Evolutionary conservation across 2,329 filamentous ascomycete genomes (phyloP).

Genomic region (Neonectria coccinea): DNA sequence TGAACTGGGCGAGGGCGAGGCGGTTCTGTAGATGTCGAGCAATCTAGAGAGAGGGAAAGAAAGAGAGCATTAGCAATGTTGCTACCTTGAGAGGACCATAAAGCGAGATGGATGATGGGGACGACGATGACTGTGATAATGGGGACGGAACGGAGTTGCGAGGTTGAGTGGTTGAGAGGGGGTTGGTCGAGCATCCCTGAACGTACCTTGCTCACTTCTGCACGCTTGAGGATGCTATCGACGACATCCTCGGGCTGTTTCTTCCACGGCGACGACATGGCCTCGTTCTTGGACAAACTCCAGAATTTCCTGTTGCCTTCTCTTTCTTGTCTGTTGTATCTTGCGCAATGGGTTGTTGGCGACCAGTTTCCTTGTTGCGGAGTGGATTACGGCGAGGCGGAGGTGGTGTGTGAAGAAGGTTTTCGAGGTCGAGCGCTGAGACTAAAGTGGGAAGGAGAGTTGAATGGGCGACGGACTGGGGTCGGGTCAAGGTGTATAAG

Average conservation of each 20-base stretch:
- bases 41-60: conserved; percentile 70
- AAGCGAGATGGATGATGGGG: conserved; percentile 4
- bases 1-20: conserved; percentile 95
- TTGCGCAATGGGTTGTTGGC: conserved; percentile 16
- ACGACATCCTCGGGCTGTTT: conserved; percentile 73
- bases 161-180: conserved; percentile 1
- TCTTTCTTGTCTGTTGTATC: not conserved
- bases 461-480: conserved; percentile 23
- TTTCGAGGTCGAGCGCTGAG: conserved; percentile 25
- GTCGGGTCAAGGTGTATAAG: conserved; percentile 18
- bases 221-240: conserved; percentile 77
- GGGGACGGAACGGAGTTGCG: conserved; percentile 5
- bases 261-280: conserved; percentile 72
- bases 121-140: conserved; percentile 1
- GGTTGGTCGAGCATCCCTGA: conserved; percentile 24
- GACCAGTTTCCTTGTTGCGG: conserved; percentile 8
- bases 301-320: conserved; percentile 31
- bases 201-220: conserved; percentile 80
- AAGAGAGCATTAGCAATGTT: conserved; percentile 36
- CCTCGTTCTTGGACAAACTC: conserved; percentile 37
- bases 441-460: conserved; percentile 31
- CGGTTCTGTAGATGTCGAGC: conserved; percentile 92
- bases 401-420: conserved; percentile 27
- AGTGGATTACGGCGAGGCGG: conserved; percentile 13
- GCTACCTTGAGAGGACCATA: not conserved